Evolutionary conservation across 2,329 filamentous ascomycete genomes (phyloP).

Genomic region (Peltaster fructicola): DNA sequence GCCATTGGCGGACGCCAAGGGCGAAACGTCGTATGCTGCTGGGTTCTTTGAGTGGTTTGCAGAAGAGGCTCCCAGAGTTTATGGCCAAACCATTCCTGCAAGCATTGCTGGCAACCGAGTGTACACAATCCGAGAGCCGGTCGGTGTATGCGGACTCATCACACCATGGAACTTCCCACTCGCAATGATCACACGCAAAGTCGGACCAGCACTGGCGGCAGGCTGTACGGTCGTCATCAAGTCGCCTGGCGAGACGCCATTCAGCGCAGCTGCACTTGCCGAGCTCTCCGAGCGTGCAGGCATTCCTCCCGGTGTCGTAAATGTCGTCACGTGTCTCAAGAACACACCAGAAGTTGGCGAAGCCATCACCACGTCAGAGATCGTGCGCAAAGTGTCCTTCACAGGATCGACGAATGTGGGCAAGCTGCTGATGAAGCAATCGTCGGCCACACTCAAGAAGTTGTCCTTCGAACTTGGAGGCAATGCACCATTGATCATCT

Average conservation of each 20-base stretch:
- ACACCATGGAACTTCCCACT: constrained; percentile 73
- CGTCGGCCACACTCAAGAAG: constrained; percentile 67
- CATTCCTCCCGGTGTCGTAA: constrained; percentile 78
- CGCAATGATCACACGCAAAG: constrained; percentile 31
- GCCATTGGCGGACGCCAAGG: constrained; percentile 55
- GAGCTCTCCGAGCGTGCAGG: constrained; percentile 77
- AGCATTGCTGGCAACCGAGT: constrained; percentile 56
- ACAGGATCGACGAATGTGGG: constrained; percentile 57
- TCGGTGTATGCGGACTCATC: constrained; percentile 68
- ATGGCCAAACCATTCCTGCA: constrained; percentile 59
- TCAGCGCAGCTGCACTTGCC: constrained; percentile 71
- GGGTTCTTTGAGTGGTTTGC: constrained; percentile 69
- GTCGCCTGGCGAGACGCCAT: constrained; percentile 79
- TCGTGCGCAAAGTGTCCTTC: constrained; percentile 80
- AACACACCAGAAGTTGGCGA: constrained; percentile 70
- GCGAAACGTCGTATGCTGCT: constrained; percentile 55
- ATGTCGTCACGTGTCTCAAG: constrained; percentile 61
- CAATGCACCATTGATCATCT: constrained; percentile 92
- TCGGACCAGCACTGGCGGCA: constrained; percentile 52
- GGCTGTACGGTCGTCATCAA: constrained; percentile 91
- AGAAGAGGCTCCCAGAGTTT: constrained; percentile 56
- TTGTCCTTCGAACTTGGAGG: constrained; percentile 82
- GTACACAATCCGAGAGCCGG: constrained; percentile 63
- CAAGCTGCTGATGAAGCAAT: constrained; percentile 77
- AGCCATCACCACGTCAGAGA: constrained; percentile 56